Evolutionary conservation across 2,329 filamentous ascomycete species (phyloP).

Genomic region (Aureobasidium sp.): DNA sequence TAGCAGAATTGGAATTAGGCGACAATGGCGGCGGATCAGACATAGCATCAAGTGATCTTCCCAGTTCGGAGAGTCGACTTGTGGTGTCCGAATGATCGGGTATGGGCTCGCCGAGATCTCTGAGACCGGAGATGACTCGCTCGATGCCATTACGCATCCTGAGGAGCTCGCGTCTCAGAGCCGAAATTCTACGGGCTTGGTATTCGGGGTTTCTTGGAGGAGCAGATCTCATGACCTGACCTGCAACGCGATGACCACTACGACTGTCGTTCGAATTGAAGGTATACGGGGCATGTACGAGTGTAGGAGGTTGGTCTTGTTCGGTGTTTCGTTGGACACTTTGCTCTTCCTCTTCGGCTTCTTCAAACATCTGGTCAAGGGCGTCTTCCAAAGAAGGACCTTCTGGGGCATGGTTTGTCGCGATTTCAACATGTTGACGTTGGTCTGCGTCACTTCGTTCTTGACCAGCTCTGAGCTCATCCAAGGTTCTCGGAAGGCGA

Average conservation of each 20-base stretch:
- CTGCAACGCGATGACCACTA: constrained; percentile 3
- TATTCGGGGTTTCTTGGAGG: constrained; percentile 26
- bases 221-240: constrained; percentile 12
- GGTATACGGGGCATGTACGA: background rate
- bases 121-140: constrained; percentile 27
- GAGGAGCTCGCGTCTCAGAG: constrained; percentile 28
- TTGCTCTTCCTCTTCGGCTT: constrained; percentile 20
- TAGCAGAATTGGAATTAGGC: background rate
- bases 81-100: constrained; percentile 25
- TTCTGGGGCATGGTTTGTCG: constrained; percentile 10
- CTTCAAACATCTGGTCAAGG: constrained; percentile 26
- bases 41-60: constrained; percentile 23
- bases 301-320: background rate
- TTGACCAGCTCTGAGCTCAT: constrained; percentile 32
- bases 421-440: constrained; percentile 14
- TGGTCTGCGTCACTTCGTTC: constrained; percentile 22
- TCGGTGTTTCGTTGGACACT: background rate
- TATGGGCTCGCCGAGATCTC: constrained; percentile 28
- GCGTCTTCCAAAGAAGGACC: constrained; percentile 25
- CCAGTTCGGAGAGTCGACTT: constrained; percentile 21
- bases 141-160: constrained; percentile 31
- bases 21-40: background rate
- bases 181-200: constrained; percentile 26
- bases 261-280: background rate
- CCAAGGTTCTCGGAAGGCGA: constrained; percentile 37